A percentile compares a stretch with the other conserved stretches of the same genome.
Conservation (phyloP, 441 rosid species). For the Rhodomyrtus psidioides region DNA sequence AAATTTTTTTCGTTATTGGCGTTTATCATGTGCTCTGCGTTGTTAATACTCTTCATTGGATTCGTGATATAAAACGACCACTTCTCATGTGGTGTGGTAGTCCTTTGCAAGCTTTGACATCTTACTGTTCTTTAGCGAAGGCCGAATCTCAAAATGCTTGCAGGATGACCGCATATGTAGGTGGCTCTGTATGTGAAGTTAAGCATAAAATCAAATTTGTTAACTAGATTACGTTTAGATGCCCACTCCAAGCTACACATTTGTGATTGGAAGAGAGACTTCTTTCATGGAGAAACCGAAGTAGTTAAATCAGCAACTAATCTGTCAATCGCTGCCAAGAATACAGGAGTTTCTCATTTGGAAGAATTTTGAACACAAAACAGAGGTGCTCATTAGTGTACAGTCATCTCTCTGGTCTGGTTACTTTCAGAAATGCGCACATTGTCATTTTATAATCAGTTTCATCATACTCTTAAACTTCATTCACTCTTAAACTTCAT, state of each 20-base stretch:
- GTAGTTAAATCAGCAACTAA: not conserved
- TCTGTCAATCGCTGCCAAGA: not conserved
- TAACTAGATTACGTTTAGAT: not conserved
- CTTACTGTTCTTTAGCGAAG: not conserved
- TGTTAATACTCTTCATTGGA: not conserved
- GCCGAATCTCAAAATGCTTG: not conserved
- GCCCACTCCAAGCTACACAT: not conserved
- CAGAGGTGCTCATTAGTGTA: not conserved
- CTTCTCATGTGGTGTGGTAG: not conserved
- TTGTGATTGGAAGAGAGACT: not conserved
- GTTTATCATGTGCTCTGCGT: no score
- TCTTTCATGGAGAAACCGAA: not conserved
- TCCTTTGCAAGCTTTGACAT: not conserved
- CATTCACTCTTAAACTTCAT: not conserved
- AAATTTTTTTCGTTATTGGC: no score
- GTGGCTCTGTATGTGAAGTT: not conserved
- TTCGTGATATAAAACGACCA: not conserved
- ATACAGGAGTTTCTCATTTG: not conserved
- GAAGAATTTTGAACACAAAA: not conserved
- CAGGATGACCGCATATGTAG: not conserved
- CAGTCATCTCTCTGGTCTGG: not conserved
- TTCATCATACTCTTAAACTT: not conserved
- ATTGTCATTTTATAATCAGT: not conserved
- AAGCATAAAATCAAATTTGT: not conserved
- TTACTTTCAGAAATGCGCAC: accelerated